A percentile compares a stretch with the other conserved stretches of the same genome.
Evolutionary conservation across 2,329 filamentous ascomycete species (phyloP).

Genomic region (Massarina eburnea): DNA sequence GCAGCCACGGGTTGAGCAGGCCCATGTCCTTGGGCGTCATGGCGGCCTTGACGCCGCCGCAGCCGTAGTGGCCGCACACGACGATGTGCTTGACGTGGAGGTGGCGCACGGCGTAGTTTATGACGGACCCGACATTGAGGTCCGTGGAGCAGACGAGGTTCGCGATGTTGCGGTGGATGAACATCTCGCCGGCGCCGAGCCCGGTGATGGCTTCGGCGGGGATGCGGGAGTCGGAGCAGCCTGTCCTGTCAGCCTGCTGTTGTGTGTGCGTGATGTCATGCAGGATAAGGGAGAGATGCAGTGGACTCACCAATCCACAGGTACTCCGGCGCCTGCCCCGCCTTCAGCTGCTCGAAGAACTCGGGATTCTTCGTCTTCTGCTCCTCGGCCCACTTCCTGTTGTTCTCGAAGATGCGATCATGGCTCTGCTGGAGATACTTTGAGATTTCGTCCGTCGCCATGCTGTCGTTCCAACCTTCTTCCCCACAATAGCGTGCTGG

Average conservation of each 20-base stretch:
- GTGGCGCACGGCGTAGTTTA: constrained; percentile 45
- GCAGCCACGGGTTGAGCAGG: constrained; percentile 71
- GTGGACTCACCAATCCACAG: constrained; percentile 50
- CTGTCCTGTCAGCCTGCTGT: constrained; percentile 11
- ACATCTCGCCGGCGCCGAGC: constrained; percentile 38
- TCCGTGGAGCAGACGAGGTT: constrained; percentile 45
- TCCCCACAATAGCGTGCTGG: neutral
- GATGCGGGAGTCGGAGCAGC: constrained; percentile 45
- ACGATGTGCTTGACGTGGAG: constrained; percentile 66
- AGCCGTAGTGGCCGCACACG: constrained; percentile 69
- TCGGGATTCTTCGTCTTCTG: constrained; percentile 62
- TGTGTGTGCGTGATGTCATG: neutral
- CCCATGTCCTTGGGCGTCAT: constrained; percentile 68
- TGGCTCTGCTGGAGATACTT: constrained; percentile 65
- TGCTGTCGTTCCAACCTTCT: no score
- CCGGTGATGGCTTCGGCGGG: constrained; percentile 46
- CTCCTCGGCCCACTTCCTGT: constrained; percentile 64
- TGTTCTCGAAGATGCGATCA: constrained; percentile 69
- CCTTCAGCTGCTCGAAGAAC: constrained; percentile 66
- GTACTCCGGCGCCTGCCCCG: constrained; percentile 70
- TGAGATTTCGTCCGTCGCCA: constrained; percentile 26
- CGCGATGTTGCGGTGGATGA: constrained; percentile 40
- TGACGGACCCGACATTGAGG: constrained; percentile 45
- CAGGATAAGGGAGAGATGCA: neutral
- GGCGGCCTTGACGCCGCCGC: constrained; percentile 67